A percentile compares a stretch with the other conserved stretches of the same genome.
These are phyloP conservation scores for Phytomonas serpens DNA, from an alignment of 208 protist genomes.

Conservation along the genomic window DNA sequence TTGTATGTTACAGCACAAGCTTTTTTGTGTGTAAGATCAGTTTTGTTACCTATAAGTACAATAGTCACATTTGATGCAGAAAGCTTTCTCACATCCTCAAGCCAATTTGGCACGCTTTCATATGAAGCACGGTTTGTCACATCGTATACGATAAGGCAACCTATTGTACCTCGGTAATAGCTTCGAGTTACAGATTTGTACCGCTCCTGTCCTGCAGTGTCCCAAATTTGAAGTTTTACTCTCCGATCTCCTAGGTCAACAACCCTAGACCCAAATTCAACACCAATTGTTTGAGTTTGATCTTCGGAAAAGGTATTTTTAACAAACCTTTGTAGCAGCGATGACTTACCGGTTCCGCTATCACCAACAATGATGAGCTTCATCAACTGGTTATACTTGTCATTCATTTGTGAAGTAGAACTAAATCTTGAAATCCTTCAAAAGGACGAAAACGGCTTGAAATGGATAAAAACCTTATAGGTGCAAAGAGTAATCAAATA, in stretches of 20 bases:
- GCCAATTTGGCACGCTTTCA: constrained; percentile 99
- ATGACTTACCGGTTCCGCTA: constrained; percentile 93
- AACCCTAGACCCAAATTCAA: constrained; percentile 97
- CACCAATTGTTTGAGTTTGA: constrained; percentile 95
- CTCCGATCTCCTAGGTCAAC: constrained; percentile 84
- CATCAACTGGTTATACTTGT: constrained; percentile 77
- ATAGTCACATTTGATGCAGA: constrained; percentile 99
- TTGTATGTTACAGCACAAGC: constrained; percentile 89
- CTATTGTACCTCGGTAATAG: constrained; percentile 96
- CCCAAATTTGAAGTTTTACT: constrained; percentile 97
- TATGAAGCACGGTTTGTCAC: constrained; percentile 98
- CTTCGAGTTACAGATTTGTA: constrained; percentile 97
- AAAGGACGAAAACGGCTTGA: background rate
- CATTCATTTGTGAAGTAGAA: constrained; percentile 23
- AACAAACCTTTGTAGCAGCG: constrained; percentile 95
- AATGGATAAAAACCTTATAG: constrained; percentile 4
- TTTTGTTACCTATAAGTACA: constrained; percentile 99
- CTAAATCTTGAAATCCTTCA: constrained; percentile 4
- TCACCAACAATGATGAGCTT: constrained; percentile 83
- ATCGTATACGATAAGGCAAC: constrained; percentile 98
- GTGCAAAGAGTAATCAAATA: background rate
- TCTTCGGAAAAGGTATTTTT: constrained; percentile 94
- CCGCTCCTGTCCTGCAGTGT: constrained; percentile 96
- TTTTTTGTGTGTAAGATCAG: constrained; percentile 96
- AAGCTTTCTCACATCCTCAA: constrained; percentile 97